Evolutionary conservation across 2,329 filamentous ascomycete genomes (phyloP).

Genomic region (Colletotrichum liaoningense): DNA sequence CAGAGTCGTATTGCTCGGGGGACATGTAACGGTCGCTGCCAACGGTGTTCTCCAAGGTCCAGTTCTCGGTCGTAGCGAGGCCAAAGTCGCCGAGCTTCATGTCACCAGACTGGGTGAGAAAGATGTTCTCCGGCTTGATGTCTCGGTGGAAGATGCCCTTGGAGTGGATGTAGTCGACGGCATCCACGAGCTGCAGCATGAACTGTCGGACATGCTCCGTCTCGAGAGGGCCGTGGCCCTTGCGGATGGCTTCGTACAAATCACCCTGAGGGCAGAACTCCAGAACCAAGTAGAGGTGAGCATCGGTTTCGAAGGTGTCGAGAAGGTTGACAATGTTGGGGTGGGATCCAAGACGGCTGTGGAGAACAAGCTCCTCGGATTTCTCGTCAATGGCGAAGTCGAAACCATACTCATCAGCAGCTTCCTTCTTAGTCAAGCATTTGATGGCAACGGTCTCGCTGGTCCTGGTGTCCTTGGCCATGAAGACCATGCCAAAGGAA

Average conservation of each 20-base stretch:
- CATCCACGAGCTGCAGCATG: constrained; percentile 93
- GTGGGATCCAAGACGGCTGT: constrained; percentile 82
- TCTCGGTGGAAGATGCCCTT: constrained; percentile 96
- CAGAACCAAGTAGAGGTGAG: constrained; percentile 91
- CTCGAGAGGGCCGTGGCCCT: constrained; percentile 87
- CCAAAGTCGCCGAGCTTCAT: constrained; percentile 99
- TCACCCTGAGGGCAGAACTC: constrained; percentile 97
- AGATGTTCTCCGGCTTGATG: constrained; percentile 99
- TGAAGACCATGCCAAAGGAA: constrained; percentile 98
- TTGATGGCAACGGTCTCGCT: constrained; percentile 92
- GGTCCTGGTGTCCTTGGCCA: constrained; percentile 83
- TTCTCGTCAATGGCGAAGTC: constrained; percentile 83
- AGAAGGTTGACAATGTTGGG: constrained; percentile 94
- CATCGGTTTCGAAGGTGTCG: constrained; percentile 90
- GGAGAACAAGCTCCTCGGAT: constrained; percentile 83
- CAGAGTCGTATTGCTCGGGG: constrained; percentile 95
- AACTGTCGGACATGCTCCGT: constrained; percentile 97
- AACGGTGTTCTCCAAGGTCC: constrained; percentile 93
- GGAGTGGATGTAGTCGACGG: constrained; percentile 89
- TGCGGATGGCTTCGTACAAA: constrained; percentile 95
- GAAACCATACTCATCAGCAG: constrained; percentile 68
- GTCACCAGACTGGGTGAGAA: constrained; percentile 84
- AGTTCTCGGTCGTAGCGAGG: constrained; percentile 87
- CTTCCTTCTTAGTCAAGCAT: constrained; percentile 87
- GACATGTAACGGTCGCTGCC: constrained; percentile 99